Percentiles rank a stretch among this genome's conserved stretches.
Conservation (phyloP, 1,284 basidiomycete genomes). For the Laetiporus sulphureus region DNA sequence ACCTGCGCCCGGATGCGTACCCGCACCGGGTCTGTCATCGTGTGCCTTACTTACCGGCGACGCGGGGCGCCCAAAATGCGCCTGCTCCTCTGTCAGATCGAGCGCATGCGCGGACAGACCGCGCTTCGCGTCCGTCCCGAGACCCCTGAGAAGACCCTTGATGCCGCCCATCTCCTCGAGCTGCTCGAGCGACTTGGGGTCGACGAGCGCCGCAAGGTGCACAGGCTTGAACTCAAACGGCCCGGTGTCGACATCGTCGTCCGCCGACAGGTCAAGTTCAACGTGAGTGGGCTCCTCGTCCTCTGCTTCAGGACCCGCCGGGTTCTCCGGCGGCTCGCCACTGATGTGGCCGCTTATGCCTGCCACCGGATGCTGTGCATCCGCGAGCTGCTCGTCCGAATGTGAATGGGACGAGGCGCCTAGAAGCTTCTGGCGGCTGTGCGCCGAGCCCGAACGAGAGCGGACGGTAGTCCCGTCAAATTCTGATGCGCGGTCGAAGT, state of each 20-base stretch:
- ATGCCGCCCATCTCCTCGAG: slow-evolving; percentile 75
- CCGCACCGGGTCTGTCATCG: slow-evolving; percentile 16
- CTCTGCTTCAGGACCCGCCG: slow-evolving; percentile 17
- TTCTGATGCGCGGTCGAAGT: slow-evolving; percentile 24
- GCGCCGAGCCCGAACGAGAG: slow-evolving; percentile 15
- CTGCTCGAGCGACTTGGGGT: slow-evolving; percentile 75
- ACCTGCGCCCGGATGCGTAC: slow-evolving; percentile 17
- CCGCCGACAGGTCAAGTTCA: slow-evolving; percentile 38
- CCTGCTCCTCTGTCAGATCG: background rate
- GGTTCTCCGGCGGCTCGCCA: slow-evolving; percentile 15
- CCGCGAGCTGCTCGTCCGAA: background rate
- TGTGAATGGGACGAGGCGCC: slow-evolving; percentile 8
- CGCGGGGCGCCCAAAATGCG: too few relatives aligned
- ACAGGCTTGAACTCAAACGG: slow-evolving; percentile 73
- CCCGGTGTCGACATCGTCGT: slow-evolving; percentile 58
- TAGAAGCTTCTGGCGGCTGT: slow-evolving; percentile 17
- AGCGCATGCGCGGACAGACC: slow-evolving; percentile 40
- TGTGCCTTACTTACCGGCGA: slow-evolving; percentile 7
- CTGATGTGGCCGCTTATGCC: slow-evolving; percentile 11
- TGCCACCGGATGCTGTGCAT: too few relatives aligned
- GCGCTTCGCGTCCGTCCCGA: slow-evolving; percentile 62
- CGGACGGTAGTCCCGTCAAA: slow-evolving; percentile 21
- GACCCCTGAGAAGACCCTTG: slow-evolving; percentile 57
- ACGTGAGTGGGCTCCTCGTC: slow-evolving; percentile 10
- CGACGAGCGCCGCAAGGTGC: slow-evolving; percentile 80